A percentile compares a stretch with the other conserved stretches of the same genome.
phyloP scores from a whole-genome alignment of 768 basidiomycete genomes.

The Chiua virens region DNA sequence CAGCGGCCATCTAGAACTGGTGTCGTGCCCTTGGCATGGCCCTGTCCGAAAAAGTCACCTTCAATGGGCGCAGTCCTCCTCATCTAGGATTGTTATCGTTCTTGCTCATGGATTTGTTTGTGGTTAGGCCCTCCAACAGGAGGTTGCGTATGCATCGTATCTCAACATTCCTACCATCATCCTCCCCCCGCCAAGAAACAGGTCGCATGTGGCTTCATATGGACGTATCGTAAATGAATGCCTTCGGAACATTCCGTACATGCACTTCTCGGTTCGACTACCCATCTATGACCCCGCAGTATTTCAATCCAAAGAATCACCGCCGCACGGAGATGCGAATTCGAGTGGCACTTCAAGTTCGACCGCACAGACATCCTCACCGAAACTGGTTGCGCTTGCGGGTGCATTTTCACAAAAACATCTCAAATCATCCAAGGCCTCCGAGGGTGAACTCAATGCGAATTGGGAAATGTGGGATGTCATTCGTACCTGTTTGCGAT shows the following conservation, averaged over 20 bases:
- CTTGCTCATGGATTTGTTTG: conserved; percentile 12
- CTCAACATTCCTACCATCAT: conserved; percentile 83
- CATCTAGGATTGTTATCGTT: background rate
- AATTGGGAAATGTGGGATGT: conserved; percentile 99
- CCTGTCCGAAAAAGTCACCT: conserved; percentile 9
- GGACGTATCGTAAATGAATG: conserved; percentile 86
- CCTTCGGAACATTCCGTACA: conserved; percentile 65
- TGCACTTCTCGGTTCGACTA: conserved; percentile 79
- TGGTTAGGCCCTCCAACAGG: conserved; percentile 84
- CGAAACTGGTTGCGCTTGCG: conserved; percentile 11
- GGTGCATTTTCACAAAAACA: conserved; percentile 25
- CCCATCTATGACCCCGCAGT: conserved; percentile 78
- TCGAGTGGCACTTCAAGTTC: conserved; percentile 23
- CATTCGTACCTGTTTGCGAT: conserved; percentile 85
- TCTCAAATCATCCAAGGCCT: conserved; percentile 33
- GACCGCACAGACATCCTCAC: conserved; percentile 21
- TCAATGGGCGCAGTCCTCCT: conserved; percentile 20
- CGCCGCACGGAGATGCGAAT: conserved; percentile 27
- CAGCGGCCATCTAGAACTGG: conserved; percentile 4
- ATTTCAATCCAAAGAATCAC: conserved; percentile 42
- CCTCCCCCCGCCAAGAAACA: conserved; percentile 84
- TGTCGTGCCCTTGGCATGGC: conserved; percentile 15
- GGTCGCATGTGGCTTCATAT: conserved; percentile 86
- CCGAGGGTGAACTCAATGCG: conserved; percentile 61
- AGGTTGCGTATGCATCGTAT: conserved; percentile 90